These are phyloP conservation scores for Lentinus polychrous DNA, from an alignment of 1,284 basidiomycete species.

Conservation along the genomic window DNA sequence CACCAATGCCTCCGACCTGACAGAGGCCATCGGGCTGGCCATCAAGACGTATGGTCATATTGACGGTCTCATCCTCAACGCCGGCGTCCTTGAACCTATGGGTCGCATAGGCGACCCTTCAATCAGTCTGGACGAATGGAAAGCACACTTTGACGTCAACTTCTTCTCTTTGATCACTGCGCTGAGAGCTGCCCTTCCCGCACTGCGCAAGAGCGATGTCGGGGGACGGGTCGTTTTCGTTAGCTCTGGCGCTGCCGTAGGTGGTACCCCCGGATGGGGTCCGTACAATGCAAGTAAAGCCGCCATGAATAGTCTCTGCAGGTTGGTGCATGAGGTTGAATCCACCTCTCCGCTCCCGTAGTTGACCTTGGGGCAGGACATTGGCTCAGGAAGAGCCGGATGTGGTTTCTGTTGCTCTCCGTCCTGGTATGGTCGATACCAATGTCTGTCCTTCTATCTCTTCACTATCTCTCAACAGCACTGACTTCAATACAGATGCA, in stretches of 20 bases:
- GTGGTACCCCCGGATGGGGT: slow-evolving; percentile 63
- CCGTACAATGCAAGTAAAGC: slow-evolving; percentile 80
- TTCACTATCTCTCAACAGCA: not conserved
- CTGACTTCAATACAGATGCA: slow-evolving; percentile 55
- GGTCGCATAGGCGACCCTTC: slow-evolving; percentile 32
- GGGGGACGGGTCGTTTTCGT: slow-evolving; percentile 73
- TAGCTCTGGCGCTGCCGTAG: slow-evolving; percentile 75
- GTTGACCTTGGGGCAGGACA: slow-evolving; percentile 43
- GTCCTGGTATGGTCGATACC: slow-evolving; percentile 84
- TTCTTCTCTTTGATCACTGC: slow-evolving; percentile 76
- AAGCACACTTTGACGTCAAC: slow-evolving; percentile 70
- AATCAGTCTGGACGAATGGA: slow-evolving; percentile 46
- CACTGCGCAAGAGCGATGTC: slow-evolving; percentile 51
- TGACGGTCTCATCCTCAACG: slow-evolving; percentile 77
- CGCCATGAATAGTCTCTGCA: slow-evolving; percentile 78
- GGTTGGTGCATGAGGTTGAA: slow-evolving; percentile 31
- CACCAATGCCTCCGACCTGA: slow-evolving; percentile 52
- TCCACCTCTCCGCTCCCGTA: not conserved
- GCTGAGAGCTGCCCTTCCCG: slow-evolving; percentile 58
- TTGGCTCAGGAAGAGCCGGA: slow-evolving; percentile 75
- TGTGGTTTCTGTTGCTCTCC: slow-evolving; percentile 68
- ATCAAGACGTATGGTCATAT: slow-evolving; percentile 50
- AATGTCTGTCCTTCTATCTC: slow-evolving; percentile 33
- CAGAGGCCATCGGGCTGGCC: slow-evolving; percentile 40
- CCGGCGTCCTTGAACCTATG: slow-evolving; percentile 58